Evolutionary conservation across 2,329 filamentous ascomycete genomes (phyloP), one percentile per base, ranked within the genome.

Genomic region (Aspergillus caelatus): DNA sequence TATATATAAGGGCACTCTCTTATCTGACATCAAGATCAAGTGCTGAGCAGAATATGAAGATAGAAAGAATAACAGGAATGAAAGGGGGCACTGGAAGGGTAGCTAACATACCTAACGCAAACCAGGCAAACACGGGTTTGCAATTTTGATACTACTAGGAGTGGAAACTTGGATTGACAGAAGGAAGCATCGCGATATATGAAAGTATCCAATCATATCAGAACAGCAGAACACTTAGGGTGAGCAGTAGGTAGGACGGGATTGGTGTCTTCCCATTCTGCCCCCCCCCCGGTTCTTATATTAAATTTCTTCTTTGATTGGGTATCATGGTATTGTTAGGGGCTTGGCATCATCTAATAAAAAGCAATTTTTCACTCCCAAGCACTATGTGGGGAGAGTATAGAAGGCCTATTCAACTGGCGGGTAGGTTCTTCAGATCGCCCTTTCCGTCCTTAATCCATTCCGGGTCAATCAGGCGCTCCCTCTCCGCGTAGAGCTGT

Each of bases 361-460:
- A 30, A 57, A 41, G 21, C 50, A 46, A 58, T 14, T 32, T 28
- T 54, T 48, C 36, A 36, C 30, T 28, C 48, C 19, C 48, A 53
- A 32, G 6, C 26, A 32, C 56, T 10, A 56, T 54, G 32, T 52
- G 10, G 28, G 48, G 28, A 48, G 9, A 52, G 23, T 28, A 43
- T 28, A n/a, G 39, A 30, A 36, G 53, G 28, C 21, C 32, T n/a
- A 39, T 60, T 74, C 64, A 79, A 67, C 74, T 85, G 62, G 81
- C 70, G 57, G 93, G 92, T 60, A 97, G 84, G 68, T 88, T 90
- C 50, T 86, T 86, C 77, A 92, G 84, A 69, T 89, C 89, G 43
- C 89, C 91, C 72, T 86, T 85, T 62, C 91, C 91, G 63, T 89
- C 88, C 60, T 86, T 84, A 60, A 94, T 84, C 88, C 92, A 94